phyloP scores from a whole-genome alignment of 257 asterid species.

The Apocynum venetum region DNA sequence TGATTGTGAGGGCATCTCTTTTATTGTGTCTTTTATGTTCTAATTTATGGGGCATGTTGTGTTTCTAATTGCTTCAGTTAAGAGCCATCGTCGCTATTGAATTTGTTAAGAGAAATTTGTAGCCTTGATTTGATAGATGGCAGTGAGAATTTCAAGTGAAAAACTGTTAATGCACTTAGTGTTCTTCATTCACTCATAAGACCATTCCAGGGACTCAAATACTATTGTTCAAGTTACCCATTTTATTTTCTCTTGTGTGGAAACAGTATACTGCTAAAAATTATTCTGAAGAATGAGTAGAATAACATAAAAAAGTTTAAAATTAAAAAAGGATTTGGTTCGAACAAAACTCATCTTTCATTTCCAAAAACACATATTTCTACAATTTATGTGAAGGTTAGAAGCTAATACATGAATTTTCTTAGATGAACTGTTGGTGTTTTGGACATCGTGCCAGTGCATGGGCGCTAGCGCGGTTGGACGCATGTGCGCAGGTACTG shows the following conservation, averaged over 20 bases:
- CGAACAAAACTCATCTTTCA: no score
- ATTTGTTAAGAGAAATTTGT: constrained; percentile 31
- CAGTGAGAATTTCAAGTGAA: constrained; percentile 28
- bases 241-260: not conserved
- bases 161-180: constrained; percentile 34
- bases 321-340: no score
- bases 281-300: not conserved
- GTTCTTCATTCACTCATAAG: constrained; percentile 39
- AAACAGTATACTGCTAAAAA: not conserved
- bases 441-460: no score
- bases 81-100: constrained; percentile 30
- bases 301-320: no score
- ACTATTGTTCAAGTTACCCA: not conserved
- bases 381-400: no score
- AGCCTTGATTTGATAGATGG: constrained; percentile 31
- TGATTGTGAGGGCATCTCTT: not conserved
- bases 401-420: no score
- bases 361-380: no score
- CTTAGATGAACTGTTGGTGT: no score
- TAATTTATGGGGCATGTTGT: not conserved
- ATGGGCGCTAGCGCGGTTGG: no score
- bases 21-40: no score
- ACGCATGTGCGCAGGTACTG: no score
- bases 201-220: constrained; percentile 36
- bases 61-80: constrained; percentile 24